Evolutionary conservation across 495 filamentous ascomycete genomes (phyloP), one percentile per base, ranked within the genome.

Genomic region (Aspergillus bertholletiae): DNA sequence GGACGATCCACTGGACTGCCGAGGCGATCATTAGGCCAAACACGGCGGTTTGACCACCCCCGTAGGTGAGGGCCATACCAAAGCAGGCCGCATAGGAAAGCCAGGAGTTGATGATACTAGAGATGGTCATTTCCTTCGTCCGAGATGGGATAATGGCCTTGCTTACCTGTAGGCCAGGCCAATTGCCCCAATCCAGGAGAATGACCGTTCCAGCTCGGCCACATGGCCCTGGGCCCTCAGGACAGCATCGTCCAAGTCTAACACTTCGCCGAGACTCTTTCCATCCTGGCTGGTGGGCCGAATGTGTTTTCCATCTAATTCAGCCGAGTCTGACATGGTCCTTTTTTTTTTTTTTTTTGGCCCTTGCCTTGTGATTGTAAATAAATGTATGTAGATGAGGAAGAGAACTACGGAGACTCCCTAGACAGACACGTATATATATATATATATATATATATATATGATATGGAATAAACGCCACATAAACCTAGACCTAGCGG

Each of bases 101-200:
- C 66, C 66, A 69, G 1, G 61, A 63, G n/a, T 69, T 66, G 12
- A 56, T 57, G 35, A 66, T 69, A 46, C 63, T 69, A 17, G 17
- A 22, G 5, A 51, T 1, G 7, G 35, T 39, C 20, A 51, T 4
- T 34, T 8, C 5, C 22, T 4, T 12, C 2, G 7, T 0, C 12
- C 37, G 37, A n/a, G n/a, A 7, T 6, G 37, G 34, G 28, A 56
- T 37, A 45, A n/a, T 21, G 6, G 9, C 1, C 20, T 13, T 12
- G 41, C 23, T 17, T 51, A 63, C 63, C 55, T 58, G 30, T 18
- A 43, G 20, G 48, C 56, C 6, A 65, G 37, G 1, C 59, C 62
- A 35, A 65, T 32, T 12, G 59, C 59, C 1, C 56, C 59, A 17
- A 65, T 28, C 8, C 53, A 58, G n/a, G 62, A 65, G 23, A 65